Evolutionary conservation across 1,284 basidiomycete genomes (phyloP), one percentile per base, ranked within the genome.

Genomic region (Pseudozyma hubeiensis): DNA sequence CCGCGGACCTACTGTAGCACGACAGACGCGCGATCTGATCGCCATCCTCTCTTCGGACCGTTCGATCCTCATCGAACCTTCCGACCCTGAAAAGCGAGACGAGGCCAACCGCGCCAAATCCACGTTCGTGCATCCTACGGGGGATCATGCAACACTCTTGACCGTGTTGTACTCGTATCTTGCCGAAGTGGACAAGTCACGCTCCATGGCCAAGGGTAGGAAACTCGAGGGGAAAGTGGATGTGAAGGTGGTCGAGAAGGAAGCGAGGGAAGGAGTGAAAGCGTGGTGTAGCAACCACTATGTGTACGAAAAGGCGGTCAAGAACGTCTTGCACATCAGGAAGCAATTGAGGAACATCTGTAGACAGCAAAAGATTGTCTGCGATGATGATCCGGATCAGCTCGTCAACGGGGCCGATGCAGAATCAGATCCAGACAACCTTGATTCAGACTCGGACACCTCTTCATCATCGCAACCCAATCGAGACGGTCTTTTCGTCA

Each of bases 241-340:
- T 11, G 19, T 29, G 3, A 73, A 65, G n/a, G 59, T 47, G 30
- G 37, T 50, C 1, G 59, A 64, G 13, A 62, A 56, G 53, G 65
- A 72, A 34, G 60, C 46, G 5, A 43, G 62, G 33, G 70, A 72
- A 43, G 87, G 86, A 5, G 85, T 90, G 54, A 87, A 60, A 33
- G 74, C 67, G 7, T 84, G 82, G 82, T 84, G 82, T 53, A 59
- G 63, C 34, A 66, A 72, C 24, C 77, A 84, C 53, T 77, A 31
- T n/a, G 68, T 84, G 4, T 74, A 78, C 54, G 65, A 81, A 35
- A 77, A 80, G 29, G 72, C 76, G 10, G 54, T 82, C 56, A 62
- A 69, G 53, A 79, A 83, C 33, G 68, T 81, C 1, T 50, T 78
- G 10, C 70, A 77, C 31, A 80, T 84, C 29, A 73, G 82, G 0